These are phyloP conservation scores for Udeniomyces megalosporus DNA, from an alignment of 768 basidiomycete species.

Conservation along the genomic window DNA sequence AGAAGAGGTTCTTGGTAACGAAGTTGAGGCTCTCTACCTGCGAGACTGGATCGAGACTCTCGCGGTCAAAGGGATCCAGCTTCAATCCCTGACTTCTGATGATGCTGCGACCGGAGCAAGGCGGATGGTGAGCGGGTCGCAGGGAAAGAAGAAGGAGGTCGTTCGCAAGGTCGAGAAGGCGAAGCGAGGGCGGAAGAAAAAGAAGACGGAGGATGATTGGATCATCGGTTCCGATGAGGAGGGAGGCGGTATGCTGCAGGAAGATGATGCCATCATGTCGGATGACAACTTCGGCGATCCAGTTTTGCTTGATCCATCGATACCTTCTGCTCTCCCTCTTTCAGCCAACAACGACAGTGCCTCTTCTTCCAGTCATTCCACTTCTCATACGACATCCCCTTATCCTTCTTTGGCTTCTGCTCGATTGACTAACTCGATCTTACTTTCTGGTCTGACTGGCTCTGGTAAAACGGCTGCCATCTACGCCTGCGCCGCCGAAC, in stretches of 20 bases:
- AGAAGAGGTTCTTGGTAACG: slow-evolving; percentile 26
- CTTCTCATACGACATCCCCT: neutral
- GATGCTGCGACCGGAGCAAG: no score
- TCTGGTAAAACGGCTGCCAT: slow-evolving; percentile 82
- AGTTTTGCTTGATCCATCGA: no score
- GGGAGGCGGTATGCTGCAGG: neutral
- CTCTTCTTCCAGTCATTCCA: no score
- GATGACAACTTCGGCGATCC: slow-evolving; percentile 9
- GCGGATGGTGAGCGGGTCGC: neutral
- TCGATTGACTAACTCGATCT: slow-evolving; percentile 64
- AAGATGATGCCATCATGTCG: slow-evolving; percentile 23
- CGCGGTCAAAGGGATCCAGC: slow-evolving; percentile 18
- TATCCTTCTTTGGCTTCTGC: slow-evolving; percentile 17
- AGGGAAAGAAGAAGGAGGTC: slow-evolving; percentile 17
- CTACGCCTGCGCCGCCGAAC: slow-evolving; percentile 82
- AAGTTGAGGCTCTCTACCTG: slow-evolving; percentile 26
- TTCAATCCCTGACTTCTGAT: neutral
- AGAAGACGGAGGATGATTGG: slow-evolving; percentile 23
- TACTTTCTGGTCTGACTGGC: slow-evolving; percentile 67
- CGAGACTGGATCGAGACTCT: slow-evolving; percentile 26
- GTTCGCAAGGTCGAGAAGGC: slow-evolving; percentile 22
- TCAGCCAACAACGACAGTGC: no score
- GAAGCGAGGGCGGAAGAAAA: slow-evolving; percentile 14
- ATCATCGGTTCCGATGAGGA: slow-evolving; percentile 21
- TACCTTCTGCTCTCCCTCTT: no score